These are phyloP conservation scores for Lactifluus pinguis DNA, from an alignment of 768 basidiomycete species.

Conservation along the genomic window DNA sequence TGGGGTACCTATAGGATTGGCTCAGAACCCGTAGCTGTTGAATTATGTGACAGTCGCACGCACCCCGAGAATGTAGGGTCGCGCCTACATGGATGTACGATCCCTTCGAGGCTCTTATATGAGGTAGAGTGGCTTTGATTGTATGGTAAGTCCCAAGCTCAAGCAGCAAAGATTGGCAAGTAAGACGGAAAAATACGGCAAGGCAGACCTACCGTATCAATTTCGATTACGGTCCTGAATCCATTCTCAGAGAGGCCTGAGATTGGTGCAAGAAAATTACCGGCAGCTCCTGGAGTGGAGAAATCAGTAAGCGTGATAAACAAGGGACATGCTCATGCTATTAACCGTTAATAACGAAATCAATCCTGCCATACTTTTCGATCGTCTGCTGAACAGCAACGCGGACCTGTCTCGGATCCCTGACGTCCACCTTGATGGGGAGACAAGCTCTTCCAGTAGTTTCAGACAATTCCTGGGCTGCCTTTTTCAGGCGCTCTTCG, in stretches of 20 bases:
- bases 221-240: constrained; percentile 88
- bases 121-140: constrained; percentile 78
- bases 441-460: constrained; percentile 67
- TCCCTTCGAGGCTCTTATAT: constrained; percentile 64
- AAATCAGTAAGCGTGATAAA: neutral
- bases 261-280: constrained; percentile 91
- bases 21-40: neutral
- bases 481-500: constrained; percentile 55
- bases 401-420: constrained; percentile 60
- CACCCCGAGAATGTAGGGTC: constrained; percentile 78
- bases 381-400: constrained; percentile 71
- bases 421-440: constrained; percentile 71
- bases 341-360: constrained; percentile 90
- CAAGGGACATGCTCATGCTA: neutral
- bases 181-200: neutral
- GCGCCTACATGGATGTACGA: constrained; percentile 87
- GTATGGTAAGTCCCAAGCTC: constrained; percentile 92
- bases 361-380: constrained; percentile 74
- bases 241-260: constrained; percentile 78
- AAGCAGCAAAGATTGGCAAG: neutral
- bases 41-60: constrained; percentile 12
- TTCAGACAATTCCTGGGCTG: constrained; percentile 62
- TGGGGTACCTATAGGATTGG: constrained; percentile 45
- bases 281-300: constrained; percentile 65
- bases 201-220: constrained; percentile 62